Conservation (phyloP, 805 yeast species). For the Myxozyma vanderwaltii region DNA sequence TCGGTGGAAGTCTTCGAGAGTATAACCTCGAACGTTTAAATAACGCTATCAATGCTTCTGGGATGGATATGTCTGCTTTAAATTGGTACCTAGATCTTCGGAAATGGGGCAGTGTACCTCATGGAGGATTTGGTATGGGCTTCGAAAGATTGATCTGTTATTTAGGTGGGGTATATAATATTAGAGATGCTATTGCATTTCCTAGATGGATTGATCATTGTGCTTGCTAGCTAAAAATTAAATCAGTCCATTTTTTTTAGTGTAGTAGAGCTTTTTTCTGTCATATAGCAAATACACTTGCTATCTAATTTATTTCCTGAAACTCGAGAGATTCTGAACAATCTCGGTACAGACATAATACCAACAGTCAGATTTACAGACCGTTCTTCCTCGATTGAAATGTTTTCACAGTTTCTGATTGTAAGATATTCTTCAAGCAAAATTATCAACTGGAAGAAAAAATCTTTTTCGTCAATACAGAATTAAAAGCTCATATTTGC, state of each 20-base stretch:
- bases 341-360: too few relatives aligned
- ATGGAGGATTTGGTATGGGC: constrained; percentile 97
- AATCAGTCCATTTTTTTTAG: not conserved
- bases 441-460: not conserved
- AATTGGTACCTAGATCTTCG: constrained; percentile 82
- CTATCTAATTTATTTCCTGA: too few relatives aligned
- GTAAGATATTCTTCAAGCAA: not conserved
- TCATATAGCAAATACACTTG: too few relatives aligned
- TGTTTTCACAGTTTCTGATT: too few relatives aligned
- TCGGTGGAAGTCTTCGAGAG: constrained; percentile 94
- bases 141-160: constrained; percentile 81
- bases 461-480: not conserved
- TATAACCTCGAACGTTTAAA: constrained; percentile 55
- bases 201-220: constrained; percentile 67
- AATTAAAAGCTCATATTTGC: too few relatives aligned
- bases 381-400: too few relatives aligned
- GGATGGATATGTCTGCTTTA: constrained; percentile 59
- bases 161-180: constrained; percentile 71
- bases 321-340: too few relatives aligned
- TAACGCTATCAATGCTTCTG: constrained; percentile 53
- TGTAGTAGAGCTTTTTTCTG: too few relatives aligned
- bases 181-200: constrained; percentile 84
- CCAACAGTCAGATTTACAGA: too few relatives aligned
- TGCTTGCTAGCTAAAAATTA: constrained; percentile 5
- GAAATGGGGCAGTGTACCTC: constrained; percentile 79